phyloP scores from a whole-genome alignment of 2,329 filamentous ascomycete genomes.

The Byssoonygena ceratinophila region DNA sequence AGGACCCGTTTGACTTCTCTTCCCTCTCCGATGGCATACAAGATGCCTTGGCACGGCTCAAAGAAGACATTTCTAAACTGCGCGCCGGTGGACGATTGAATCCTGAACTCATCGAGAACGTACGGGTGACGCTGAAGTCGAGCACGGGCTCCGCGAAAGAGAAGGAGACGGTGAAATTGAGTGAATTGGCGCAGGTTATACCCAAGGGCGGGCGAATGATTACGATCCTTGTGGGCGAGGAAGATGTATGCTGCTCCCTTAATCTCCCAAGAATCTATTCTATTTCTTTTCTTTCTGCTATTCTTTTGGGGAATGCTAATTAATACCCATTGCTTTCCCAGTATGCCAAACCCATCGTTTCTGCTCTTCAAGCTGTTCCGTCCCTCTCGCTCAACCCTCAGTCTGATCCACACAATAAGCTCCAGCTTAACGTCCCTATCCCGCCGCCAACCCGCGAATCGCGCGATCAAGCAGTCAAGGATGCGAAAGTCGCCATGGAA shows the following conservation, averaged over 20 bases:
- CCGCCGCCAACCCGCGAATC: constrained; percentile 41
- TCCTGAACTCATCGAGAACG: constrained; percentile 48
- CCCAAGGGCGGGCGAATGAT: constrained; percentile 52
- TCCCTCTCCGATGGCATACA: constrained; percentile 47
- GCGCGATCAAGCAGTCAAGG: constrained; percentile 31
- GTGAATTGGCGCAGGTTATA: constrained; percentile 57
- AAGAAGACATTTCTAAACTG: constrained; percentile 52
- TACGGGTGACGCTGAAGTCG: constrained; percentile 52
- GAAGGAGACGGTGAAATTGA: constrained; percentile 45
- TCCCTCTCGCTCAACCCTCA: constrained; percentile 37
- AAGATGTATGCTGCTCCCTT: constrained; percentile 42
- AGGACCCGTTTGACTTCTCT: constrained; percentile 53
- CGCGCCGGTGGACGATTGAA: constrained; percentile 54
- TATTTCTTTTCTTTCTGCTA: background rate
- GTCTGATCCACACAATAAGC: constrained; percentile 33
- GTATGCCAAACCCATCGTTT: constrained; percentile 38
- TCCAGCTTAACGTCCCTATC: constrained; percentile 38
- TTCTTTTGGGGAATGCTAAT: background rate
- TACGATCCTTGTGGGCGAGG: constrained; percentile 54
- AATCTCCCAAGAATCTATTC: too few relatives aligned
- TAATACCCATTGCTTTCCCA: constrained; percentile 16
- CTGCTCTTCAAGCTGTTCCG: constrained; percentile 34
- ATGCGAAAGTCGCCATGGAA: constrained; percentile 36
- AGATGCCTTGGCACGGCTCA: constrained; percentile 46
- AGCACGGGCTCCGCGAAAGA: constrained; percentile 38